Percentiles rank a stretch among this genome's conserved stretches.
Conservation (phyloP, 805 yeast genomes). For the Diddensiella caesifluorescens region DNA sequence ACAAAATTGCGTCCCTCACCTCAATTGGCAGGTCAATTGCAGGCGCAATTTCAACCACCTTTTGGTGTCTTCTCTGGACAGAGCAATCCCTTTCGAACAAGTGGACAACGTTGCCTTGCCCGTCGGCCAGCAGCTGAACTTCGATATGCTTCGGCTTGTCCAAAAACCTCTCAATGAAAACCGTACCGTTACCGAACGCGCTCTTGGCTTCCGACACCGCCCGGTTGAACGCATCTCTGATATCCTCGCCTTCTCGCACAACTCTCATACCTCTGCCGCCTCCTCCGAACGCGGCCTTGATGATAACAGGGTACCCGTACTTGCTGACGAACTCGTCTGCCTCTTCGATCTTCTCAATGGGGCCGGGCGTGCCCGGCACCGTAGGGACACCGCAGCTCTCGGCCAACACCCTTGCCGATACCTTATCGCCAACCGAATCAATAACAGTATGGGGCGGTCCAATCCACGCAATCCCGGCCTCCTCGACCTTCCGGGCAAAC, state of each 20-base stretch:
- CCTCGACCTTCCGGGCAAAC: constrained; percentile 87
- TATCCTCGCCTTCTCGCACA: constrained; percentile 91
- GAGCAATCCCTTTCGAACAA: constrained; percentile 97
- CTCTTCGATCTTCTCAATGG: constrained; percentile 73
- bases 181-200: constrained; percentile 97
- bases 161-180: constrained; percentile 92
- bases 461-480: constrained; percentile 89
- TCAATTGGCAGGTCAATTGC: constrained; percentile 79
- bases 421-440: constrained; percentile 96
- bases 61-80: constrained; percentile 99
- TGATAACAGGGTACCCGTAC: constrained; percentile 93
- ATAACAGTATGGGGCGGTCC: constrained; percentile 88
- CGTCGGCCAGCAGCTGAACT: constrained; percentile 91
- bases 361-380: constrained; percentile 98
- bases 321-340: constrained; percentile 74
- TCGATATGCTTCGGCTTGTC: constrained; percentile 97
- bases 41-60: constrained; percentile 97
- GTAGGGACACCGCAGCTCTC: constrained; percentile 77
- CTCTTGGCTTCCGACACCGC: constrained; percentile 92
- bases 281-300: constrained; percentile 99
- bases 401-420: constrained; percentile 87
- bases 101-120: constrained; percentile 91
- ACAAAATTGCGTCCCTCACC: constrained; percentile 86
- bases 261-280: constrained; percentile 99
- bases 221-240: constrained; percentile 85